Evolutionary conservation across 768 basidiomycete genomes (phyloP).

Genomic region (Suillus hirtellus): DNA sequence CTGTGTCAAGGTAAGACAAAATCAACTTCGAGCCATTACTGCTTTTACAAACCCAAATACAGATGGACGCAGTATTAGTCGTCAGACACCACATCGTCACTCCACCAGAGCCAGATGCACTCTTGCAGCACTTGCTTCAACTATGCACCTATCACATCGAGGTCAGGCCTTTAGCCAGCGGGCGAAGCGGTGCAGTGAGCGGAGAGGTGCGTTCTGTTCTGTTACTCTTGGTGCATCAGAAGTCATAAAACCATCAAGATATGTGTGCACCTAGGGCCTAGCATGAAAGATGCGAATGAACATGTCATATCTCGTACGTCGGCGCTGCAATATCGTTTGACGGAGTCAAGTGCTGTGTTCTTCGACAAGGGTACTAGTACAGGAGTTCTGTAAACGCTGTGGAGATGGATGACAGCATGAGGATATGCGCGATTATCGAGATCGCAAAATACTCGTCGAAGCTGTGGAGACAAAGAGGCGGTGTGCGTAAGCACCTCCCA

Average conservation of each 20-base stretch:
- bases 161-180: conserved; percentile 68
- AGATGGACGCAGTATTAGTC: conserved; percentile 57
- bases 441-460: not conserved
- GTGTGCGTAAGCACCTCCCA: not conserved
- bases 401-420: not conserved
- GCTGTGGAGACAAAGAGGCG: not conserved
- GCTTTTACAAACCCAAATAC: conserved; percentile 2
- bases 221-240: conserved; percentile 1
- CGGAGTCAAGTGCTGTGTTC: conserved; percentile 63
- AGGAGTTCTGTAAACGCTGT: conserved; percentile 51
- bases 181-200: conserved; percentile 74
- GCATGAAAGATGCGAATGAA: conserved; percentile 33
- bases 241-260: conserved; percentile 41
- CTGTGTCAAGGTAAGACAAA: conserved; percentile 51
- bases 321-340: conserved; percentile 71
- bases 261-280: conserved; percentile 60
- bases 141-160: conserved; percentile 71
- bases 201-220: conserved; percentile 56
- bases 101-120: conserved; percentile 55
- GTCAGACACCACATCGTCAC: conserved; percentile 64
- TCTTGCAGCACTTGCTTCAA: conserved; percentile 60
- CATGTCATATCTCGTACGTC: conserved; percentile 48
- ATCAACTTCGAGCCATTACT: not conserved
- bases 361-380: conserved; percentile 73
- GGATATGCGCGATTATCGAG: not conserved